phyloP scores from a whole-genome alignment of 495 filamentous ascomycete genomes.

The Letharia lupina region DNA sequence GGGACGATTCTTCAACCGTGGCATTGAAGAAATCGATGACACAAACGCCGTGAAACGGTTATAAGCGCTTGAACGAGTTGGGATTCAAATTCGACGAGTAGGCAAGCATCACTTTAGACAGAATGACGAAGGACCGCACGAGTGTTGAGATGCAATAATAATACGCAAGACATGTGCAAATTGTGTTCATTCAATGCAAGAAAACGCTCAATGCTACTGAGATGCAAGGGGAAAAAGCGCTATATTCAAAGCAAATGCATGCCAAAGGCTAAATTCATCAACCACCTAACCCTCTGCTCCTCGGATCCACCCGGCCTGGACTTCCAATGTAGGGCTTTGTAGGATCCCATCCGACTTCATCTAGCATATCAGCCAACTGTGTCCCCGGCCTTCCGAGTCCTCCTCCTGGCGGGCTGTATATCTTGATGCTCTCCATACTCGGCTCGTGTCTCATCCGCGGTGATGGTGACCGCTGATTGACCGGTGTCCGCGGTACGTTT shows the following conservation, averaged over 20 bases:
- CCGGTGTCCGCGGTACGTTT: slow-evolving; percentile 30
- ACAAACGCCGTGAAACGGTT: background rate
- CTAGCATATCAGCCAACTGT: slow-evolving; percentile 60
- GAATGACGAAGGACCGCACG: background rate
- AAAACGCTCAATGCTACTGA: background rate
- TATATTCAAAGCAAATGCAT: background rate
- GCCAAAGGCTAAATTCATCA: slow-evolving; percentile 7
- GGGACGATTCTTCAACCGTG: background rate
- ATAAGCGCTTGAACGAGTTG: background rate
- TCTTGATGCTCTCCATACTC: slow-evolving; percentile 59
- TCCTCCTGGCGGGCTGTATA: slow-evolving; percentile 55
- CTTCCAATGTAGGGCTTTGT: slow-evolving; percentile 32
- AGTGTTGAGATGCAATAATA: background rate
- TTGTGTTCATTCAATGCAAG: background rate
- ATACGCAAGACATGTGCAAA: background rate
- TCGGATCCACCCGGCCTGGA: slow-evolving; percentile 23
- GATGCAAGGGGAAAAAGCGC: background rate
- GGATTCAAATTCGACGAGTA: background rate
- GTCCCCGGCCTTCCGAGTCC: slow-evolving; percentile 32
- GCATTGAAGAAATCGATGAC: background rate
- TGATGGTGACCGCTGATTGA: slow-evolving; percentile 13
- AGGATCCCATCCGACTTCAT: slow-evolving; percentile 44
- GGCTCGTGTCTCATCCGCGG: slow-evolving; percentile 34
- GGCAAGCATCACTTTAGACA: background rate
- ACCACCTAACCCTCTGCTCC: slow-evolving; percentile 9